Evolutionary conservation across 2,329 filamentous ascomycete species (phyloP), one percentile per base, ranked within the genome.

Genomic region (Fusarium bulbicola): DNA sequence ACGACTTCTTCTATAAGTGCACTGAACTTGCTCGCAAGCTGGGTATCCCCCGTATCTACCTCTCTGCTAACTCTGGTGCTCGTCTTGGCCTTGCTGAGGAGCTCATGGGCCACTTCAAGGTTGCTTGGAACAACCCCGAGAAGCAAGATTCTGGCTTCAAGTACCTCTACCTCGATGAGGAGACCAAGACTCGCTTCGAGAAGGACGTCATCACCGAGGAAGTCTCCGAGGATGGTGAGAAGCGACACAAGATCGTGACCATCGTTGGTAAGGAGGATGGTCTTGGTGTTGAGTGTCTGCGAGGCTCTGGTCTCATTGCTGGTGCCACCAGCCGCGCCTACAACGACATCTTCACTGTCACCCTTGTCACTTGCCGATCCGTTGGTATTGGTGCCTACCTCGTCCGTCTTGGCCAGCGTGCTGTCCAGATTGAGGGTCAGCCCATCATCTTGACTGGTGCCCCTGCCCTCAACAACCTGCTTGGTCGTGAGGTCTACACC

Each of bases 351-450:
- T 99, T 99, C 86, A 99, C 96, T 66, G 92, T 98, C 79, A 99
- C 96, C 26, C 88, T 99, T 75, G 96, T 99, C 71, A 99, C 96
- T 72, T 99, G 96, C 85, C 93, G 96, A 81, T 99, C 96, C 77
- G 96, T 99, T 81, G 96, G 96, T 92, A 99, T 99, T 75, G 96
- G 96, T 90, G 96, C 96, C 59, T 99, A 99, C 85, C 93, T 99
- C 63, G 96, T 99, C 77, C 95, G 96, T 82, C 94, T 99, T 68
- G 96, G 96, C 68, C 96, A 99, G 85, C 94, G 96, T 91, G 95
- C 96, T 74, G 97, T 99, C 75, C 96, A 99, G 85, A 97, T 99
- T 75, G 96, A 99, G 85, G 96, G 96, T 67, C 96, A 99, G 85
- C 96, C 96, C 43, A 99, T 99, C 82, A 99, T 99, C 80, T 90